These are phyloP conservation scores for Chytriomyces confervae DNA, from an alignment of 192 early-diverging fungal species.

Conservation along the genomic window DNA sequence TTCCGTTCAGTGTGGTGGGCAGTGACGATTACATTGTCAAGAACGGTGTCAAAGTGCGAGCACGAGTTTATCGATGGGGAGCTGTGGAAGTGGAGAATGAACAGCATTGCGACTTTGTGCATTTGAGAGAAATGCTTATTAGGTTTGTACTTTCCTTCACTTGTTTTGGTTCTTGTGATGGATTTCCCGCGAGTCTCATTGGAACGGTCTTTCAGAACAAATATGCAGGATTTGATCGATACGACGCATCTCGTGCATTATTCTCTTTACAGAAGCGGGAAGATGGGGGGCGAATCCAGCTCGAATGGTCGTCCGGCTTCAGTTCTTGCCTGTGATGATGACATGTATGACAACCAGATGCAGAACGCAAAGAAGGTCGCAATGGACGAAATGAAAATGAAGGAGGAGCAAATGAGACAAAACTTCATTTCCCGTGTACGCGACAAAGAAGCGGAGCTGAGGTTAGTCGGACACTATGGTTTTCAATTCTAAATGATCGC, in stretches of 20 bases:
- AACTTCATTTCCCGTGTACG: slow-evolving; percentile 64
- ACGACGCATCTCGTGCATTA: slow-evolving; percentile 96
- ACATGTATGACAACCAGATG: slow-evolving; percentile 75
- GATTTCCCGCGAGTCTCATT: background rate
- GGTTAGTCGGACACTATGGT: slow-evolving; percentile 32
- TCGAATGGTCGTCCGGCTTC: slow-evolving; percentile 73
- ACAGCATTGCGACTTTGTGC: slow-evolving; percentile 93
- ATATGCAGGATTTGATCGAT: slow-evolving; percentile 96
- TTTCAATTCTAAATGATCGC: background rate
- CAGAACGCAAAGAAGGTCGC: slow-evolving; percentile 65
- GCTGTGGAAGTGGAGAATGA: slow-evolving; percentile 92
- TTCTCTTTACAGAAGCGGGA: slow-evolving; percentile 91
- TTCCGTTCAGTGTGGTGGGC: slow-evolving; percentile 95
- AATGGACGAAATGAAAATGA: slow-evolving; percentile 71
- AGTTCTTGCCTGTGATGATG: slow-evolving; percentile 74
- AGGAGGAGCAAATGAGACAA: slow-evolving; percentile 75
- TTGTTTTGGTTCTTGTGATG: slow-evolving; percentile 37
- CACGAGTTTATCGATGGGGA: slow-evolving; percentile 93
- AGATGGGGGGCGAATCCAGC: slow-evolving; percentile 71
- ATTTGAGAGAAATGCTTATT: slow-evolving; percentile 64
- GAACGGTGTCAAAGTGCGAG: slow-evolving; percentile 81
- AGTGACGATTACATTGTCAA: slow-evolving; percentile 85
- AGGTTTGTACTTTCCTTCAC: slow-evolving; percentile 9
- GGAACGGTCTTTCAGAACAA: slow-evolving; percentile 67
- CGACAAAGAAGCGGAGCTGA: slow-evolving; percentile 68